phyloP scores from a whole-genome alignment of 2,329 filamentous ascomycete genomes.

The Hypomyces rosellus region DNA sequence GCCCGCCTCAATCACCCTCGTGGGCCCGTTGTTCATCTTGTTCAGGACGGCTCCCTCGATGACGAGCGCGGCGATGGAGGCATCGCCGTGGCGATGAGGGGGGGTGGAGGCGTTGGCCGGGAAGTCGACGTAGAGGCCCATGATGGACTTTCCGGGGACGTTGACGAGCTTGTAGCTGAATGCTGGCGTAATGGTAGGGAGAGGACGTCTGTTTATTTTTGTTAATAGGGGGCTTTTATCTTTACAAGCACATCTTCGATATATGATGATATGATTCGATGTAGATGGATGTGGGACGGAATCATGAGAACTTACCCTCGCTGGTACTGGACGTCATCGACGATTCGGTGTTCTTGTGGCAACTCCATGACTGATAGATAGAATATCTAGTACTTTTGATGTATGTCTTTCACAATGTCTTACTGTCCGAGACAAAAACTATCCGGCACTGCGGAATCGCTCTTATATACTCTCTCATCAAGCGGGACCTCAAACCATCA shows the following conservation, averaged over 20 bases:
- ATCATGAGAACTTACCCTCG: conserved; percentile 1
- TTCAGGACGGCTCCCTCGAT: conserved; percentile 17
- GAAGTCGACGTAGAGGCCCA: conserved; percentile 18
- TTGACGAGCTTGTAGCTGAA: conserved; percentile 18
- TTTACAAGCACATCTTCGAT: neutral
- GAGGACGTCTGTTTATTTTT: conserved; percentile 1
- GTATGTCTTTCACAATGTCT: no score
- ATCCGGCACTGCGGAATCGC: no score
- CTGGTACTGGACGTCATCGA: conserved; percentile 5
- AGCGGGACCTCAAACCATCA: no score
- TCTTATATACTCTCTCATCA: no score
- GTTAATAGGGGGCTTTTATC: neutral
- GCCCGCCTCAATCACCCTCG: conserved; percentile 15
- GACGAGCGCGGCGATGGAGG: conserved; percentile 14
- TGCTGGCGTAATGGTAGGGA: conserved; percentile 10
- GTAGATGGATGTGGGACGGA: no score
- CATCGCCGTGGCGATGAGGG: conserved; percentile 17
- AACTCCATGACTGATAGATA: neutral
- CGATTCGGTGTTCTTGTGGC: neutral
- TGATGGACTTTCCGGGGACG: conserved; percentile 15
- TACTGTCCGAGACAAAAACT: no score
- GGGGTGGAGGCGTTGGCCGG: conserved; percentile 16
- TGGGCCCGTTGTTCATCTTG: conserved; percentile 19
- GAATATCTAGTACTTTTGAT: no score
- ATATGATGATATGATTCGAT: no score